Evolutionary conservation across 208 protist species (phyloP).

Genomic region (Trypanosomatidae sp.): DNA sequence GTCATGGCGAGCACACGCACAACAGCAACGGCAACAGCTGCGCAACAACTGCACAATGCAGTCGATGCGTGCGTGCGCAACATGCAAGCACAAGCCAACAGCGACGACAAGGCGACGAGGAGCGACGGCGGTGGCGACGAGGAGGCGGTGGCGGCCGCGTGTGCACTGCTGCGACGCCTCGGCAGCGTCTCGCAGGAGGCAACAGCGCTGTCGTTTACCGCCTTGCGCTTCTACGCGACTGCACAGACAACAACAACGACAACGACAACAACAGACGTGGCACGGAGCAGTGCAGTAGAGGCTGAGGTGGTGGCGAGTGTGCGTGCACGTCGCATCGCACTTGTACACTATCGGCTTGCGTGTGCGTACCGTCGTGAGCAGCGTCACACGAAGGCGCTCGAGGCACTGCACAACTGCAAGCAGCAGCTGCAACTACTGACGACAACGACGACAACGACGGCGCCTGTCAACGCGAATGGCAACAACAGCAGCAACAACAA

Average conservation of each 20-base stretch:
- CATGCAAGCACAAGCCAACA: no score
- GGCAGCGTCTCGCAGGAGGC: conserved; percentile 30
- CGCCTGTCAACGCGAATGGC: background rate
- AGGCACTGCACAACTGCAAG: conserved; percentile 50
- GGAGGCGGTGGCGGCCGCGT: background rate
- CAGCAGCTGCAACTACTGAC: conserved; percentile 1
- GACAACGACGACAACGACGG: background rate
- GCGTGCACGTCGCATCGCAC: no score
- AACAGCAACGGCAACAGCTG: background rate
- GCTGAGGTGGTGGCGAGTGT: no score
- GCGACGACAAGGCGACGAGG: no score
- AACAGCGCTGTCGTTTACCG: conserved; percentile 58
- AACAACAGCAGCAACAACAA: conserved; percentile 4
- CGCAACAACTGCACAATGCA: no score
- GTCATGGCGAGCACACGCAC: conserved; percentile 33
- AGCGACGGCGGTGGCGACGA: no score
- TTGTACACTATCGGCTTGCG: conserved; percentile 64
- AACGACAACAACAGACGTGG: no score
- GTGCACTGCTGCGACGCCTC: conserved; percentile 44
- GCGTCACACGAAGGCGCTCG: conserved; percentile 72
- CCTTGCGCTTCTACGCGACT: conserved; percentile 51
- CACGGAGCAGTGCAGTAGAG: no score
- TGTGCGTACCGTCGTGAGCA: conserved; percentile 31
- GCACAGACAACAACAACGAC: no score
- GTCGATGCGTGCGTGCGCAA: no score